Conservation (phyloP, 768 basidiomycete genomes). For the Mycena polygramma region DNA sequence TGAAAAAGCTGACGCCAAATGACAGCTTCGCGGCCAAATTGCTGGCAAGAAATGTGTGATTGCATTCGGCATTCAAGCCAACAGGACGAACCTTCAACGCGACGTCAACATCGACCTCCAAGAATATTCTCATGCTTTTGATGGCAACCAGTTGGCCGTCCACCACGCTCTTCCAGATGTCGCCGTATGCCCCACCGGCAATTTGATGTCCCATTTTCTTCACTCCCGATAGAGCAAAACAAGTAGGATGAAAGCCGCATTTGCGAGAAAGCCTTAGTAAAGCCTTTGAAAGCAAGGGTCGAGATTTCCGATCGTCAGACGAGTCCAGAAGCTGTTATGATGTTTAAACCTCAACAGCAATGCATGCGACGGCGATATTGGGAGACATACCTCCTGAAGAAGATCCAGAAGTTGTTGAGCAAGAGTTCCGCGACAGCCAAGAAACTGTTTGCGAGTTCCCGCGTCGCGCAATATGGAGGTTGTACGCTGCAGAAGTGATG, state of each 20-base stretch:
- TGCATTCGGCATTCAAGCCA: too few species aligned
- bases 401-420: background rate
- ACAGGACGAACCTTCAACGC: background rate
- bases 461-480: too few species aligned
- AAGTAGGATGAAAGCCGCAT: background rate
- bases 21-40: background rate
- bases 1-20: background rate
- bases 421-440: background rate
- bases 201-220: background rate
- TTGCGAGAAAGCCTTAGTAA: background rate
- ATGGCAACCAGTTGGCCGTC: background rate
- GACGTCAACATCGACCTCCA: background rate
- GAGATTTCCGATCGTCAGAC: fast-evolving
- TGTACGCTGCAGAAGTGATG: too few species aligned
- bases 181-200: background rate
- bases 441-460: background rate
- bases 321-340: background rate
- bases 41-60: too few species aligned
- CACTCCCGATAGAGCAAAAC: background rate
- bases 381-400: background rate
- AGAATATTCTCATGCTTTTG: background rate
- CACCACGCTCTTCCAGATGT: background rate
- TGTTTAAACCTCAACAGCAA: too few species aligned
- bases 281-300: background rate
- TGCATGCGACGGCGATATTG: too few species aligned